Percentiles rank a stretch among this genome's conserved stretches.
These are phyloP conservation scores for Suillus hirtellus DNA, from an alignment of 768 basidiomycete genomes.

Conservation along the genomic window DNA sequence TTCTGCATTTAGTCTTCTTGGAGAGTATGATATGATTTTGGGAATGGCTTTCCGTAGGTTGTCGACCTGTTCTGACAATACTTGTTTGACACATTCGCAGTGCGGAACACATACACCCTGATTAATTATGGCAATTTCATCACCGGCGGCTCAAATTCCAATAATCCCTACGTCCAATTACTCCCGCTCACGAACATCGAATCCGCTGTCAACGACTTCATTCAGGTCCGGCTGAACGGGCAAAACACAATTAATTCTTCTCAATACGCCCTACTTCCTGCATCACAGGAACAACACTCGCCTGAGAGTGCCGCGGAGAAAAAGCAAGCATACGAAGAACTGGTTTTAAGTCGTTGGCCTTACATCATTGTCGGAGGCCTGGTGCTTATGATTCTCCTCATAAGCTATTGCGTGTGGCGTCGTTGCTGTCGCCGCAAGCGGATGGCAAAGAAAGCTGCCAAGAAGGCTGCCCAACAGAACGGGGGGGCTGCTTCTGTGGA, in stretches of 20 bases:
- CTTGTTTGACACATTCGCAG: conserved; percentile 36
- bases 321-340: conserved; percentile 64
- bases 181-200: conserved; percentile 55
- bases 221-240: conserved; percentile 59
- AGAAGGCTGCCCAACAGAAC: conserved; percentile 23
- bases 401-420: conserved; percentile 56
- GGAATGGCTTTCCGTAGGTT: conserved; percentile 76
- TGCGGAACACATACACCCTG: conserved; percentile 74
- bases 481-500: not conserved
- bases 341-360: conserved; percentile 70
- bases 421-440: conserved; percentile 54
- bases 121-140: conserved; percentile 75
- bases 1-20: conserved; percentile 72
- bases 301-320: conserved; percentile 65
- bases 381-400: conserved; percentile 43
- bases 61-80: conserved; percentile 4
- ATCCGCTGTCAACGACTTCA: conserved; percentile 64
- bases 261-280: conserved; percentile 61
- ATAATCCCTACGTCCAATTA: conserved; percentile 70
- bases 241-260: conserved; percentile 55
- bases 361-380: conserved; percentile 68
- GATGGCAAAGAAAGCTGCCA: conserved; percentile 22
- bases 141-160: conserved; percentile 45
- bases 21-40: conserved; percentile 80
- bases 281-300: conserved; percentile 57